Percentiles rank a stretch among this genome's conserved stretches.
phyloP scores from a whole-genome alignment of 768 basidiomycete species.

The Trametopsis cervina region DNA sequence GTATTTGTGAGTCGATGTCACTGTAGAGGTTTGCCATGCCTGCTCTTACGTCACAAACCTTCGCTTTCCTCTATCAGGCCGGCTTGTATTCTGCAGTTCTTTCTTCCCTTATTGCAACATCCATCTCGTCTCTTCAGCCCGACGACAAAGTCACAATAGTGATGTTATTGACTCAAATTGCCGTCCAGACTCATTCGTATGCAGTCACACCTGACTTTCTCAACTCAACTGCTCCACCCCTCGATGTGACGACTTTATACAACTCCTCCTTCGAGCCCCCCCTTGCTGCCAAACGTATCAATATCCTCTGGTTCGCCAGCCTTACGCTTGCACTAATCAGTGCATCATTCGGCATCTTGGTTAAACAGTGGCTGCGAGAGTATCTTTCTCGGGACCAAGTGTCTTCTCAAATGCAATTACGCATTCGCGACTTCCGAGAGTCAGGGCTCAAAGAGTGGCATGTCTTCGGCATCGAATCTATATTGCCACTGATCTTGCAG shows the following conservation, averaged over 20 bases:
- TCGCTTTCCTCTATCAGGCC: neutral
- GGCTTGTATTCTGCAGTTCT: constrained; percentile 5
- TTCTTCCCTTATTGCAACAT: neutral
- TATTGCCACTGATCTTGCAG: constrained; percentile 4
- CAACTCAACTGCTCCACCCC: neutral
- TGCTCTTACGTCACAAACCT: neutral
- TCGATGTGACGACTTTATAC: too few species aligned
- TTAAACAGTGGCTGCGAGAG: constrained; percentile 7
- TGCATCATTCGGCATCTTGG: constrained; percentile 5
- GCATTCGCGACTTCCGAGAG: neutral
- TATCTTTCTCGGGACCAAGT: neutral
- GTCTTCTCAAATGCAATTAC: neutral
- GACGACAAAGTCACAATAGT: neutral
- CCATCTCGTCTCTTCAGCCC: neutral
- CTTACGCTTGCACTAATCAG: constrained; percentile 4
- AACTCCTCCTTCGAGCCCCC: neutral
- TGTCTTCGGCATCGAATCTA: constrained; percentile 2
- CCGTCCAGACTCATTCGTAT: constrained; percentile 1
- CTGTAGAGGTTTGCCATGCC: neutral
- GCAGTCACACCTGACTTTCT: neutral
- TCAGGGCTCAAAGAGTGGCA: neutral
- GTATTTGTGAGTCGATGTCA: neutral
- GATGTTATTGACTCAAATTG: neutral
- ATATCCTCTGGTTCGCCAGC: constrained; percentile 9
- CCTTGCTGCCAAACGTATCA: neutral